phyloP scores from a whole-genome alignment of 2,329 filamentous ascomycete genomes.

The Xylaria sp. region DNA sequence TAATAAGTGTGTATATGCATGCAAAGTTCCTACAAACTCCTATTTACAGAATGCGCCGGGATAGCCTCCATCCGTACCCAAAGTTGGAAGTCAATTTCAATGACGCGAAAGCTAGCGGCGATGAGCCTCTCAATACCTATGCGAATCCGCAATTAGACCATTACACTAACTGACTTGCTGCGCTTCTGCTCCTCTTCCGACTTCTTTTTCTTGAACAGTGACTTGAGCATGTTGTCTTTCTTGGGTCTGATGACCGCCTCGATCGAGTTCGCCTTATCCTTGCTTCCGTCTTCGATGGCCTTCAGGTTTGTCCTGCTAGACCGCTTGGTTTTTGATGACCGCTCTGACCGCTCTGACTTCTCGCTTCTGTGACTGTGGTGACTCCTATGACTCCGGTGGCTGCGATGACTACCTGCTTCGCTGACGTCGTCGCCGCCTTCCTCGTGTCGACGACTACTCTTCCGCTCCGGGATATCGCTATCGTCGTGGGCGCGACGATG shows the following conservation, averaged over 20 bases:
- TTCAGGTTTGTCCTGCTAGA: conserved; percentile 44
- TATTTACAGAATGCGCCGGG: conserved; percentile 5
- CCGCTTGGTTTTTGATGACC: conserved; percentile 49
- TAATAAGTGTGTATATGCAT: neutral
- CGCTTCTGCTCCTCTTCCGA: conserved; percentile 46
- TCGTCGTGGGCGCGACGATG: conserved; percentile 39
- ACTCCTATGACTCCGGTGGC: conserved; percentile 45
- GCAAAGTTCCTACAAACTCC: neutral
- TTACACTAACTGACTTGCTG: conserved; percentile 24
- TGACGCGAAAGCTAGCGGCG: neutral
- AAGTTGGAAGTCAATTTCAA: neutral
- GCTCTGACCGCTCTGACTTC: conserved; percentile 51
- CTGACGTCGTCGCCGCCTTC: conserved; percentile 50
- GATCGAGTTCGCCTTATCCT: conserved; percentile 51
- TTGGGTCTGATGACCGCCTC: conserved; percentile 58
- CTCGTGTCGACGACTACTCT: conserved; percentile 48
- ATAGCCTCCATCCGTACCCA: conserved; percentile 9
- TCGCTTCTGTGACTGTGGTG: conserved; percentile 52
- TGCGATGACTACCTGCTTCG: conserved; percentile 50
- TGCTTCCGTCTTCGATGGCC: conserved; percentile 52
- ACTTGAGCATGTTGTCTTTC: conserved; percentile 67
- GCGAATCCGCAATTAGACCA: neutral
- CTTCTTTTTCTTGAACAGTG: conserved; percentile 68
- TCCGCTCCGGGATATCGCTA: conserved; percentile 33
- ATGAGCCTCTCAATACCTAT: neutral